A percentile compares a stretch with the other conserved stretches of the same genome.
Evolutionary conservation across 306 rosid genomes (phyloP).

Genomic region (Arachis stenosperma): DNA sequence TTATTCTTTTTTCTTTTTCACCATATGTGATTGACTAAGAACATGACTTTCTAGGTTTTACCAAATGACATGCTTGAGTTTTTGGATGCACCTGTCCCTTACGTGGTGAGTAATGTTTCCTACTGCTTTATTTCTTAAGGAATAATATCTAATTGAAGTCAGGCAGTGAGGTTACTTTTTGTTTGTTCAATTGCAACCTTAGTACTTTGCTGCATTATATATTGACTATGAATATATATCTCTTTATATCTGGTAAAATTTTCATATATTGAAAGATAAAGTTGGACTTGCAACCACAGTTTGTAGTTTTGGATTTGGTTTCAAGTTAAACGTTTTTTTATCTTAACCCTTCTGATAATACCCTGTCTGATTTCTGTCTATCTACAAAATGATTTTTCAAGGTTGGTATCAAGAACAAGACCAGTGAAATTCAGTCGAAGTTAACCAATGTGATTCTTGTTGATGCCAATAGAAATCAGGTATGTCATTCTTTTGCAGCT

Average conservation of each 20-base stretch:
- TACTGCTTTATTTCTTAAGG: constrained; percentile 21
- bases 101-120: constrained; percentile 67
- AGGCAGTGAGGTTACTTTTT: constrained; percentile 25
- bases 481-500: constrained; percentile 36
- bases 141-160: constrained; percentile 28
- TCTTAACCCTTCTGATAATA: constrained; percentile 28
- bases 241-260: constrained; percentile 25
- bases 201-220: constrained; percentile 17
- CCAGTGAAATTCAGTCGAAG: constrained; percentile 83
- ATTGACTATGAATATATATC: constrained; percentile 18
- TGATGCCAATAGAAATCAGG: constrained; percentile 94
- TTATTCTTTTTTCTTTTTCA: constrained; percentile 23
- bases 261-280: constrained; percentile 31
- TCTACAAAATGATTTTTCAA: constrained; percentile 40
- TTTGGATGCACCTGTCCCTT: constrained; percentile 99
- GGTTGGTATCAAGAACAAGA: constrained; percentile 88
- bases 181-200: constrained; percentile 26
- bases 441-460: constrained; percentile 66
- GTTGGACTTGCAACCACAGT: constrained; percentile 27
- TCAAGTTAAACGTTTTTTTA: constrained; percentile 19
- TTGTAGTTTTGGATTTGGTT: constrained; percentile 28
- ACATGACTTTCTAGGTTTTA: constrained; percentile 66
- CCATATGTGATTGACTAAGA: constrained; percentile 36
- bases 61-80: constrained; percentile 97
- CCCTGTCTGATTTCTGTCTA: constrained; percentile 36